A percentile compares a stretch with the other conserved stretches of the same genome.
Evolutionary conservation across 2,329 filamentous ascomycete species (phyloP).

Genomic region (Malbranchea zuffiana): DNA sequence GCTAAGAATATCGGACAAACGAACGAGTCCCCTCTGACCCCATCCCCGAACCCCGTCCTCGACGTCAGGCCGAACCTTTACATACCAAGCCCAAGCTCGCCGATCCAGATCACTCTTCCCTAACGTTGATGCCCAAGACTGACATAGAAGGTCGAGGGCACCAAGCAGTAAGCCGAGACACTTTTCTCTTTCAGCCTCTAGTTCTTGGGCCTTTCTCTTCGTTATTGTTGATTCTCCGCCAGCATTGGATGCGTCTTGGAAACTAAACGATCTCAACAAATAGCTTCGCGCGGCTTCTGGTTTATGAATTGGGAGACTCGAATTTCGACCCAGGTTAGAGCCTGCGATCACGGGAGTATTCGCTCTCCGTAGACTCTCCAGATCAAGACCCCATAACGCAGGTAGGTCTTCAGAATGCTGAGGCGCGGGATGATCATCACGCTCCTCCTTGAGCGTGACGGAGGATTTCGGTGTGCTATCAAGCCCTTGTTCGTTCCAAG

Average conservation of each 20-base stretch:
- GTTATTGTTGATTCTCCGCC: background rate
- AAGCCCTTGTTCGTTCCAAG: conserved; percentile 32
- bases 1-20: conserved; percentile 17
- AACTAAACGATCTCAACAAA: conserved; percentile 38
- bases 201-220: conserved; percentile 38
- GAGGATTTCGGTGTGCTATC: background rate
- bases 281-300: conserved; percentile 57
- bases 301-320: conserved; percentile 60
- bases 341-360: conserved; percentile 23
- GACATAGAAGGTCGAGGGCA: conserved; percentile 59
- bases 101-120: conserved; percentile 57
- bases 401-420: conserved; percentile 26
- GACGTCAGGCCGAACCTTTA: conserved; percentile 63
- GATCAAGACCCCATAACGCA: conserved; percentile 48
- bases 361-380: conserved; percentile 44
- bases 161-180: conserved; percentile 61
- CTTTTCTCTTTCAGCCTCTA: conserved; percentile 52
- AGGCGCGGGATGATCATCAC: conserved; percentile 4
- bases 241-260: conserved; percentile 11
- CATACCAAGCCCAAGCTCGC: conserved; percentile 73
- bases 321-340: conserved; percentile 18
- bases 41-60: conserved; percentile 64
- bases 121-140: conserved; percentile 61
- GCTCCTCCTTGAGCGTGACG: background rate
- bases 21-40: conserved; percentile 67